phyloP scores from a whole-genome alignment of 441 rosid species.

The Jatropha multifida region DNA sequence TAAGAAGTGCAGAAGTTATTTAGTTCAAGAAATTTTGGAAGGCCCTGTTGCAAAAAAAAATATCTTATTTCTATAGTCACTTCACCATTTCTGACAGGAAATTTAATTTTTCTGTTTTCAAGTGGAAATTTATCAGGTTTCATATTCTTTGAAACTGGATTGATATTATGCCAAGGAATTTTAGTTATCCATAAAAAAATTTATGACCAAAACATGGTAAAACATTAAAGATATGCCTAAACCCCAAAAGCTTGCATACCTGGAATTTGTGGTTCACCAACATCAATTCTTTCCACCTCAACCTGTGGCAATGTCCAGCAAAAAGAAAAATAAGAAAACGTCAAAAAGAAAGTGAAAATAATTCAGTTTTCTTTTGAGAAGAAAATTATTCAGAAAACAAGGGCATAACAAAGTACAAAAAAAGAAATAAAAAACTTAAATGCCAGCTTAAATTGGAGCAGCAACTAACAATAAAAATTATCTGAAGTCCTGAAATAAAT shows the following conservation, averaged over 20 bases:
- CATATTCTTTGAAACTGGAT: background rate
- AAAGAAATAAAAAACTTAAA: background rate
- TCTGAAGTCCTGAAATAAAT: background rate
- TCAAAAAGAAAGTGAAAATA: constrained; percentile 2
- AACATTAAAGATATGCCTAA: background rate
- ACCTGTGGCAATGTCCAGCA: constrained; percentile 40
- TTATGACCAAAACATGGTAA: background rate
- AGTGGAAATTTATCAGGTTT: background rate
- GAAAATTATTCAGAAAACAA: background rate
- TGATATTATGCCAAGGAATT: background rate
- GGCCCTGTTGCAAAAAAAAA: background rate
- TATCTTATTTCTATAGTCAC: background rate
- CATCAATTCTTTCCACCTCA: constrained; percentile 78
- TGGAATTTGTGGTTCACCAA: constrained; percentile 50
- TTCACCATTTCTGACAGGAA: background rate
- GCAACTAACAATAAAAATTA: background rate
- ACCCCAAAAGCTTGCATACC: constrained; percentile 32
- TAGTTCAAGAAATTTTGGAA: background rate
- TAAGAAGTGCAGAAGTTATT: background rate
- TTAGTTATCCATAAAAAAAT: background rate
- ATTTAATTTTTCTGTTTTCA: background rate
- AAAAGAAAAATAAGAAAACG: background rate
- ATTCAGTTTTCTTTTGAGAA: background rate
- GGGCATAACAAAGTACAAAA: background rate
- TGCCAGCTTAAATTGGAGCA: background rate